Evolutionary conservation across 495 filamentous ascomycete species (phyloP), one percentile per base, ranked within the genome.

Genomic region (Podospora pseudopauciseta): DNA sequence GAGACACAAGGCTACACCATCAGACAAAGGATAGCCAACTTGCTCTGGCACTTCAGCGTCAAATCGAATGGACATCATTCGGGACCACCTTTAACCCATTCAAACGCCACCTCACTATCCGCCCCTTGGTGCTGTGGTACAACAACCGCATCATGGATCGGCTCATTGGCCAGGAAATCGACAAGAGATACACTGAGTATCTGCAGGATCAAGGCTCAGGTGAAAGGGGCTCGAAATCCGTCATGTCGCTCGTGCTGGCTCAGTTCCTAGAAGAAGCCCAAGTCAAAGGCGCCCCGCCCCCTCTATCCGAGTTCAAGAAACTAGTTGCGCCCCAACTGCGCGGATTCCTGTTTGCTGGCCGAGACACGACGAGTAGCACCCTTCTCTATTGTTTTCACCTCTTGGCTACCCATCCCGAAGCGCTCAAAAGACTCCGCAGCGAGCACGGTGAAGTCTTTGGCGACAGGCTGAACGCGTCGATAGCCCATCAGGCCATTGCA

Each of bases 221-320:
- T 54, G 18, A n/a, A 19, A 62, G 9, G 20, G 2, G 11, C 11
- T 89, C 91, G 2, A 92, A 93, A 76, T 84, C 78, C 44, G 68
- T 68, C 66, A 69, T 64, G 49, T 60, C 65, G 5, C 72, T 77
- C 19, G 72, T 58, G 13, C 28, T 61, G 3, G 69, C 73, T 26
- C 58, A 57, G 71, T 30, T 64, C 65, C 3, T 67, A 74, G 20
- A 23, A 23, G 23, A 23, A 60, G 23, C 23, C 23, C 23, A 23
- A 23, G 23, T 2, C 23, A 60, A n/a, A 54, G 11, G 15, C 15
- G 23, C 57, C 57, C 63, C 19, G 32, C 60, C 30, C 63, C 20
- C n/a, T 65, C 5, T 70, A 73, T 27, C 19, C 54, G 2, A 64
- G 2, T 23, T 23, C 23, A 23, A 23, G 23, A 23, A 23, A 23